Evolutionary conservation across 2,329 filamentous ascomycete genomes (phyloP).

Genomic region (Beauveria rudraprayagi): DNA sequence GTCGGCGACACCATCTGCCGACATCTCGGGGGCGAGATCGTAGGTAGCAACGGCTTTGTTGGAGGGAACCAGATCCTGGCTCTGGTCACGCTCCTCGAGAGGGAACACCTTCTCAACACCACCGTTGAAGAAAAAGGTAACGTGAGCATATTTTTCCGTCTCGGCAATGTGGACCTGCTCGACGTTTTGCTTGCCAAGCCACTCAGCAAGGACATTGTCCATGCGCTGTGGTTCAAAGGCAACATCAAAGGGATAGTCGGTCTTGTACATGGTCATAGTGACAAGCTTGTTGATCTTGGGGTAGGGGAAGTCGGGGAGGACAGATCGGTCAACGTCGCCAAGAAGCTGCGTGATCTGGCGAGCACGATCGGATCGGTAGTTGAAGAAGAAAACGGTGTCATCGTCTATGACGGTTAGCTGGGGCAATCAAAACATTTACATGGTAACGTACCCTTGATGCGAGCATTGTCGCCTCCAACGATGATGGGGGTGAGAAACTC

Average conservation of each 20-base stretch:
- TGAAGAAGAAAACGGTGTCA: slow-evolving; percentile 99
- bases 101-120: slow-evolving; percentile 95
- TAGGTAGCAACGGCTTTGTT: slow-evolving; percentile 90
- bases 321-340: slow-evolving; percentile 85
- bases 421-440: background rate
- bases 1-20: slow-evolving; percentile 78
- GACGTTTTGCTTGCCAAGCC: slow-evolving; percentile 79
- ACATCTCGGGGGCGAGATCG: slow-evolving; percentile 93
- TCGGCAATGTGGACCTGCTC: slow-evolving; percentile 96
- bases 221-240: slow-evolving; percentile 93
- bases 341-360: slow-evolving; percentile 93
- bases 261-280: slow-evolving; percentile 99
- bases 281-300: slow-evolving; percentile 78
- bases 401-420: slow-evolving; percentile 48
- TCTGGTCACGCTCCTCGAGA: slow-evolving; percentile 82
- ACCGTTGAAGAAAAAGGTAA: slow-evolving; percentile 99
- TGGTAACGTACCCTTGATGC: slow-evolving; percentile 63
- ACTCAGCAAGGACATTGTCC: slow-evolving; percentile 97
- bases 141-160: slow-evolving; percentile 99
- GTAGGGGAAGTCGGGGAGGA: slow-evolving; percentile 84
- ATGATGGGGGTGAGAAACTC: slow-evolving; percentile 99
- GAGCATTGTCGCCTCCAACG: slow-evolving; percentile 74
- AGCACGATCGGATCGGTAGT: slow-evolving; percentile 97
- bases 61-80: slow-evolving; percentile 69
- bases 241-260: slow-evolving; percentile 82